These are phyloP conservation scores for Penicillium crustosum DNA, from an alignment of 2,329 filamentous ascomycete genomes.

Conservation along the genomic window DNA sequence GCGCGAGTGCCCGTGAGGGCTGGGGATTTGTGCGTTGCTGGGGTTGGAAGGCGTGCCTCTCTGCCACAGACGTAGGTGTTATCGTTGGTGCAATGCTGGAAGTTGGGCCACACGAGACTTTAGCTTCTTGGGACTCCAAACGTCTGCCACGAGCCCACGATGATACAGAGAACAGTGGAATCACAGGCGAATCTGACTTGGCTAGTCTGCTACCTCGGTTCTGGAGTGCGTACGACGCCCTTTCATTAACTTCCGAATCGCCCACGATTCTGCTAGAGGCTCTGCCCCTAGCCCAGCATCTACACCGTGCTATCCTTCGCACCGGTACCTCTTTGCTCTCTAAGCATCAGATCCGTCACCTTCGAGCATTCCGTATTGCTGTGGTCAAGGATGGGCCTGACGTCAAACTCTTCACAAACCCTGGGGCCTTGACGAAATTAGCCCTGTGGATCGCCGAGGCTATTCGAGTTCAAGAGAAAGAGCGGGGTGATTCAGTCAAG, in stretches of 20 bases:
- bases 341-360: constrained; percentile 89
- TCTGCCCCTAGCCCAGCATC: constrained; percentile 79
- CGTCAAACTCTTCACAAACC: constrained; percentile 86
- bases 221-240: constrained; percentile 60
- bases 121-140: constrained; percentile 35
- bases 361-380: constrained; percentile 90
- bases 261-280: constrained; percentile 64
- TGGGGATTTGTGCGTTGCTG: constrained; percentile 98
- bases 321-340: constrained; percentile 88
- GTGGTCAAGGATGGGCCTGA: constrained; percentile 95
- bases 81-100: constrained; percentile 89
- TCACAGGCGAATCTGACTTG: constrained; percentile 27
- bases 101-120: constrained; percentile 60
- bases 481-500: constrained; percentile 68
- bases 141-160: constrained; percentile 26
- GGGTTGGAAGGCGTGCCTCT: constrained; percentile 95
- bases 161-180: constrained; percentile 19
- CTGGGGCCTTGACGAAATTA: constrained; percentile 87
- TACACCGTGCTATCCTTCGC: constrained; percentile 88
- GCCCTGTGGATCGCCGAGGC: constrained; percentile 94
- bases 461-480: constrained; percentile 82
- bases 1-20: constrained; percentile 75
- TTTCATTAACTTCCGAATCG: constrained; percentile 48
- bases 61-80: constrained; percentile 90
- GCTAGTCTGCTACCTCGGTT: constrained; percentile 49